These are phyloP conservation scores for Biscutella laevigata DNA, from an alignment of 441 rosid genomes.

Conservation along the genomic window DNA sequence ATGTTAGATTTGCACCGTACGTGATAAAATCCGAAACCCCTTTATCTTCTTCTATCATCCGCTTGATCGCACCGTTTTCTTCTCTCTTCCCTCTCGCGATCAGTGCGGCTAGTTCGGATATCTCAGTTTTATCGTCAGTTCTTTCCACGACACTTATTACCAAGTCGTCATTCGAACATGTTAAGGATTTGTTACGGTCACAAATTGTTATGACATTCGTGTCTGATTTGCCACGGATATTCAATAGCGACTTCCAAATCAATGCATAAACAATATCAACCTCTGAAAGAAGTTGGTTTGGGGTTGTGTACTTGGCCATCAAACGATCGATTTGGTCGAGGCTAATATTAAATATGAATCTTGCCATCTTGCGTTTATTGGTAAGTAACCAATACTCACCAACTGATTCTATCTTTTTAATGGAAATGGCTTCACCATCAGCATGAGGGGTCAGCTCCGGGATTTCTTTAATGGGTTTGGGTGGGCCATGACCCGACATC, in stretches of 20 bases:
- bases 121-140: constrained; percentile 13
- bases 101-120: constrained; percentile 32
- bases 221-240: constrained; percentile 27
- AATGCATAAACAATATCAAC: constrained; percentile 39
- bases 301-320: background rate
- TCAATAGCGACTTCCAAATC: constrained; percentile 45
- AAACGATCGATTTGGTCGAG: constrained; percentile 27
- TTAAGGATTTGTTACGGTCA: constrained; percentile 2
- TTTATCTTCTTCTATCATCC: constrained; percentile 7
- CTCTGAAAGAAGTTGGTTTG: background rate
- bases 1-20: constrained; percentile 61
- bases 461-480: constrained; percentile 18
- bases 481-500: constrained; percentile 27
- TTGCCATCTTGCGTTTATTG: constrained; percentile 29
- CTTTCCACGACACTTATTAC: constrained; percentile 30
- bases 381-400: constrained; percentile 42
- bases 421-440: constrained; percentile 15
- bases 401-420: constrained; percentile 37
- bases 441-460: background rate
- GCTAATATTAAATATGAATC: constrained; percentile 25
- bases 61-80: constrained; percentile 30
- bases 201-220: constrained; percentile 36
- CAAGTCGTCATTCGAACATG: constrained; percentile 27
- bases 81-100: constrained; percentile 19
- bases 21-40: constrained; percentile 30